phyloP scores from a whole-genome alignment of 2,329 filamentous ascomycete genomes.

The Aspergillus carbonarius region DNA sequence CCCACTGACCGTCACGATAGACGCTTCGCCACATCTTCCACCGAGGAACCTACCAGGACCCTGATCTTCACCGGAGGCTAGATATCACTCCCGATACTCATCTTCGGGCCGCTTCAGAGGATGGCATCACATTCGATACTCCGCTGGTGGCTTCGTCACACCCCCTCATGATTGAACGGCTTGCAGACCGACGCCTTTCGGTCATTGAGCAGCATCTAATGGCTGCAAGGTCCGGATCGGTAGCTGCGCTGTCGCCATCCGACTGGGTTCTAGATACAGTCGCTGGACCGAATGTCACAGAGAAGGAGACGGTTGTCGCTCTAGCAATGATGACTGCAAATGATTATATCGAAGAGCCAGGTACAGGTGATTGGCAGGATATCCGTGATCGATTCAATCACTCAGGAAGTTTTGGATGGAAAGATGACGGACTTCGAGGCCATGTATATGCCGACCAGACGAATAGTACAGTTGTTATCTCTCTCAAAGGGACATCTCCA shows the following conservation, averaged over 20 bases:
- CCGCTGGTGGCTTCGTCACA: constrained; percentile 63
- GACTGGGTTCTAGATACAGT: constrained; percentile 84
- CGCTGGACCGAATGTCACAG: constrained; percentile 74
- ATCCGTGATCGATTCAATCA: constrained; percentile 78
- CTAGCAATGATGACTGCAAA: constrained; percentile 87
- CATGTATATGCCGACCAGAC: constrained; percentile 86
- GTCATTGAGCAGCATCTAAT: constrained; percentile 78
- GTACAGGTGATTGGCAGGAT: constrained; percentile 77
- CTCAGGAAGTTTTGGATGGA: constrained; percentile 89
- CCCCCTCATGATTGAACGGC: constrained; percentile 70
- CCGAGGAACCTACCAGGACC: constrained; percentile 79
- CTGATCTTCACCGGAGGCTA: constrained; percentile 70
- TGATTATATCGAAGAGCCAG: constrained; percentile 76
- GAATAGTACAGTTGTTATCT: constrained; percentile 86
- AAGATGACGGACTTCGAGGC: constrained; percentile 80
- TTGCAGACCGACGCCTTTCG: constrained; percentile 73
- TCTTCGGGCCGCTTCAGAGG: constrained; percentile 46
- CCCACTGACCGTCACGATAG: constrained; percentile 20
- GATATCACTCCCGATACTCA: constrained; percentile 66
- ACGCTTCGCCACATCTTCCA: constrained; percentile 84
- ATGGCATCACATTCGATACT: constrained; percentile 49
- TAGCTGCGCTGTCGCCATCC: constrained; percentile 66
- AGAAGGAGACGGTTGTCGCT: constrained; percentile 79
- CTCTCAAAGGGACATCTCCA: constrained; percentile 84
- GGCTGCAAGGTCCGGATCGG: constrained; percentile 67